Evolutionary conservation across 2,329 filamentous ascomycete species (phyloP), one percentile per base, ranked within the genome.

Genomic region (Aspergillus japonicus): DNA sequence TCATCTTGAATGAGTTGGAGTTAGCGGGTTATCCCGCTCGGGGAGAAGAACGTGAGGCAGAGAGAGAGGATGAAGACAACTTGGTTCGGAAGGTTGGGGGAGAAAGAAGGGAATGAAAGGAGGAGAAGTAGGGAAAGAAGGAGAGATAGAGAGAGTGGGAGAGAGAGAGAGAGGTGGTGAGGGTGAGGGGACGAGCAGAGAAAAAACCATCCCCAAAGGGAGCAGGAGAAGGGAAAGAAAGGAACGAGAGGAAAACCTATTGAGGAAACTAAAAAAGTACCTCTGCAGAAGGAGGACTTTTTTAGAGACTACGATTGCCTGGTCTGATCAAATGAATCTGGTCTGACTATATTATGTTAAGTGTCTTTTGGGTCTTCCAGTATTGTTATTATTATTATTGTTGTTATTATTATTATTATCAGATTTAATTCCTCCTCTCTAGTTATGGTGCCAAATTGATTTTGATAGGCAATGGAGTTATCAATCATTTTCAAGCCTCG

Each of bases 1-100:
- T 62, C 48, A 62, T 62, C 50, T 35, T 62, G 58, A 49, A 54
- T 54, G 33, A 48, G 35, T 61, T 56, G 33, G 54, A 57, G 52
- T 61, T 52, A 31, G 54, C 54, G 56, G 61, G 47, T 55, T 33
- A n/a, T 29, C 50, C 52, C 58, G 52, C 61, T 53, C 58, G 54
- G 47, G 55, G 49, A 35, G 26, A 19, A 29, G 47, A 42, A 50
- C 10, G 39, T 14, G 39, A 48, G 33, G 14, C 33, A 12, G 10
- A 35, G 2, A 35, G 31, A 54, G 50, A 55, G 54, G 55, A 33
- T 29, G 51, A n/a, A 21, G 53, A 24, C 29, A 19, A 23, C 54
- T 61, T 56, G 51, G 60, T 51, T 50, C 23, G 52, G 49, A 56
- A 54, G 49, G 14, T 52, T 52, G 44, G 53, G 52, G 44, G 33